Evolutionary conservation across 768 basidiomycete species (phyloP), one percentile per base, ranked within the genome.

Genomic region (Porphyrellus cyaneotinctus): DNA sequence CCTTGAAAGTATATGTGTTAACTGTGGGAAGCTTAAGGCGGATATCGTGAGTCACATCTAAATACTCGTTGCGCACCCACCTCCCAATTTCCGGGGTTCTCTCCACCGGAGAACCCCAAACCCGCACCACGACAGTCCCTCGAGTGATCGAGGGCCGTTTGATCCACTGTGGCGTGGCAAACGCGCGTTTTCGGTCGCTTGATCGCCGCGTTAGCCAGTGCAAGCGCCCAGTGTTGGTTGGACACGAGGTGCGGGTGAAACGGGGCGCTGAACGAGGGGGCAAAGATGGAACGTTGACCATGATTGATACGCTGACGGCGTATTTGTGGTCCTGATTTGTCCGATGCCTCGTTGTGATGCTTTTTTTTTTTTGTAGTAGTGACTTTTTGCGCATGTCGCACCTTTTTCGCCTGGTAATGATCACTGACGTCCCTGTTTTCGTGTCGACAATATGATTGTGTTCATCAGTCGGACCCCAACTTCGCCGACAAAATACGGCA

Each of bases 1-100:
- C 68, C 74, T 97, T 76, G 97, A 99, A 79, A 89, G 88, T 74
- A 92, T 99, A 60, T 99, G 97, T 78, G 91, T 95, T 61, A 95
- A 95, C 68, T 99, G 97, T 71, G 97, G 97, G 69, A 95, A 90
- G 74, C 80, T 98, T 61, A 97, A 97, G 79, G 91, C 90, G 58
- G 92, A 97, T 75, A 86, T 85, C 80, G 94, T 97, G 85, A 91
- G 94, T 92, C 72, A 75, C 64, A 75, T 80, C 82, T 75, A 74
- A 82, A 81, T 84, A 82, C 87, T 91, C 87, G 87, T 89, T 91
- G 90, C 83, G 88, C 75, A 76, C 80, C 80, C 87, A 87, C 88
- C 85, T 84, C 85, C 90, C 87, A 87, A 89, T 87, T 91, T 92
- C 92, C 91, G 89, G 90, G 91, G 91, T 89, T 91, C 90, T 92